phyloP scores from a whole-genome alignment of 2,329 filamentous ascomycete species.

The Scedosporium boydii region DNA sequence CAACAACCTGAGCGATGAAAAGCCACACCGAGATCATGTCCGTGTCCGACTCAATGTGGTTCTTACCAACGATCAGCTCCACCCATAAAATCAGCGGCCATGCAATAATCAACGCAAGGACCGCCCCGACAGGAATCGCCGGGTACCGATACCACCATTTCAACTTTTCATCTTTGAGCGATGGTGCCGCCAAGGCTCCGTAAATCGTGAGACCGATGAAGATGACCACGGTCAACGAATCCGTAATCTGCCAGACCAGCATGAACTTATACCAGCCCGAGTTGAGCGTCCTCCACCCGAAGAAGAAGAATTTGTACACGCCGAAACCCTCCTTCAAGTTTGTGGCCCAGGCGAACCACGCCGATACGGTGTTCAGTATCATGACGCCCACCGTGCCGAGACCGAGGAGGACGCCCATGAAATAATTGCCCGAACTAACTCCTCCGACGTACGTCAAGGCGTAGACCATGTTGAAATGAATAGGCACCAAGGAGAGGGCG shows the following conservation, averaged over 20 bases:
- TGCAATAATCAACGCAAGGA: too few species aligned
- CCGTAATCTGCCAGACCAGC: neutral
- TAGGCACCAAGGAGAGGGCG: conserved; percentile 6
- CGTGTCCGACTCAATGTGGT: too few species aligned
- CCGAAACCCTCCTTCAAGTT: conserved; percentile 9
- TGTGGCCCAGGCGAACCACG: conserved; percentile 10
- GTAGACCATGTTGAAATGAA: conserved; percentile 13
- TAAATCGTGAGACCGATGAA: too few species aligned
- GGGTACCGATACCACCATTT: too few species aligned
- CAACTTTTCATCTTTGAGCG: too few species aligned
- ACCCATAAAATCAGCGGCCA: too few species aligned
- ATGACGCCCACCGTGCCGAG: conserved; percentile 12
- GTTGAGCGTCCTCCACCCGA: conserved; percentile 12
- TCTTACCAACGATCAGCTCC: too few species aligned
- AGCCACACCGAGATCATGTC: too few species aligned
- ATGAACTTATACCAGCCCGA: conserved; percentile 12
- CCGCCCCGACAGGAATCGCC: too few species aligned
- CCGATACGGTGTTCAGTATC: conserved; percentile 11
- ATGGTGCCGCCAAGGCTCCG: too few species aligned
- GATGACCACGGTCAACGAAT: too few species aligned
- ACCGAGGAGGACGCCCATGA: conserved; percentile 9
- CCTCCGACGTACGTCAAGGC: conserved; percentile 11
- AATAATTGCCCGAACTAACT: conserved; percentile 10
- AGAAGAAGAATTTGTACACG: conserved; percentile 13
- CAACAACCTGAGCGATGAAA: too few species aligned